Percentiles rank a stretch among this genome's conserved stretches.
phyloP scores from a whole-genome alignment of 306 rosid genomes.

The Astragalus glycyphyllos region DNA sequence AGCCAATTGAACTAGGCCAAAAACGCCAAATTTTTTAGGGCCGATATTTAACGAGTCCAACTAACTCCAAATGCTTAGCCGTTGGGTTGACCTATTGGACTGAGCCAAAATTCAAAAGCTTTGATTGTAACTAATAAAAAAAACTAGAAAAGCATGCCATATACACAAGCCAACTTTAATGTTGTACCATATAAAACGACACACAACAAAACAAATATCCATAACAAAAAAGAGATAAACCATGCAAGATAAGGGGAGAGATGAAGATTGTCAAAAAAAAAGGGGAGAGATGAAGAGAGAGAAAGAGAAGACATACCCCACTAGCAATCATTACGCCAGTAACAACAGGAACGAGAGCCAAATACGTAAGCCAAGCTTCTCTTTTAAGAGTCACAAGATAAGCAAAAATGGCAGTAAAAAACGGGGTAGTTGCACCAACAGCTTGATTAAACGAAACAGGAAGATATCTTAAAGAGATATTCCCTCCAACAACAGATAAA shows the following conservation, averaged over 20 bases:
- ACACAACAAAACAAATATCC: background rate
- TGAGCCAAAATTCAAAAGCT: too few relatives aligned
- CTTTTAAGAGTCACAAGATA: constrained; percentile 43
- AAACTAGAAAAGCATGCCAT: constrained; percentile 9
- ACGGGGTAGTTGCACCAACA: constrained; percentile 57
- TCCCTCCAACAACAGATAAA: constrained; percentile 56
- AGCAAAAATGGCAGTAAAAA: constrained; percentile 56
- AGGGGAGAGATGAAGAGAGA: background rate
- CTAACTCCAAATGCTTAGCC: too few relatives aligned
- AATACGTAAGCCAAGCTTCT: constrained; percentile 51
- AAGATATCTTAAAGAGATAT: constrained; percentile 49
- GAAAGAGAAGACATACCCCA: constrained; percentile 42
- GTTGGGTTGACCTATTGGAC: too few relatives aligned
- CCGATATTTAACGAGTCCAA: too few relatives aligned
- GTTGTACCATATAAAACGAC: constrained; percentile 5
- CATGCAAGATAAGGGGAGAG: background rate
- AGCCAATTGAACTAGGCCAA: too few relatives aligned
- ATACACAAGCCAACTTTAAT: background rate
- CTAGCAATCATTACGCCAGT: constrained; percentile 57
- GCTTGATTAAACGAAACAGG: constrained; percentile 62
- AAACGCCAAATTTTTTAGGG: too few relatives aligned
- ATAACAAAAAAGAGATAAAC: background rate
- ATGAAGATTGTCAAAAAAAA: too few relatives aligned
- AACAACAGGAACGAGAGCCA: constrained; percentile 54
- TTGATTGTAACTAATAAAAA: too few relatives aligned